Conservation (phyloP, 768 basidiomycete species). For the Suillus fuscotomentosus region DNA sequence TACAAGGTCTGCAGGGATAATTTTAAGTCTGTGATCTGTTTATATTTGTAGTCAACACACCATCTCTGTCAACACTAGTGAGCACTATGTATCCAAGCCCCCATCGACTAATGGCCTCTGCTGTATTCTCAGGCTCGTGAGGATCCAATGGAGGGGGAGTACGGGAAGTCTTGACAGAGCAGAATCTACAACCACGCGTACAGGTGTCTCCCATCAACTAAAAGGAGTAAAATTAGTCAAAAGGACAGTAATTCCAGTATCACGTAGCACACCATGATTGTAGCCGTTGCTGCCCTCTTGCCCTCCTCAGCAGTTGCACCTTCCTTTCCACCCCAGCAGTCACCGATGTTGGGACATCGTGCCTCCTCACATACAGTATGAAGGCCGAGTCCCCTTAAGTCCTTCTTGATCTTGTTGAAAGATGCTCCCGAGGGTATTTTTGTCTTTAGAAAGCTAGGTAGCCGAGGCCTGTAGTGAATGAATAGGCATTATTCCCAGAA, state of each 20-base stretch:
- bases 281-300: constrained; percentile 87
- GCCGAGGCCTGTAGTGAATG: constrained; percentile 59
- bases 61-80: constrained; percentile 96
- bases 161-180: constrained; percentile 92
- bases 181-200: constrained; percentile 96
- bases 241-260: neutral
- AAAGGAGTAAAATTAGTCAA: constrained; percentile 9
- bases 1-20: constrained; percentile 62
- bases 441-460: constrained; percentile 88
- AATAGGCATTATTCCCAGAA: constrained; percentile 5
- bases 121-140: constrained; percentile 97
- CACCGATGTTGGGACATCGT: constrained; percentile 98
- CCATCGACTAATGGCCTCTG: constrained; percentile 97
- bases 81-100: constrained; percentile 97
- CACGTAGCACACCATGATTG: constrained; percentile 80
- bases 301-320: constrained; percentile 65
- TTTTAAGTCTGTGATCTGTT: neutral
- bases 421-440: constrained; percentile 87
- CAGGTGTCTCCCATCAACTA: constrained; percentile 99
- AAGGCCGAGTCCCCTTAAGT: constrained; percentile 84
- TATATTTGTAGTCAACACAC: constrained; percentile 41
- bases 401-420: constrained; percentile 92
- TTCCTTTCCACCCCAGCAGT: constrained; percentile 94
- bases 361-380: constrained; percentile 99
- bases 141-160: constrained; percentile 89